These are phyloP conservation scores for Insectozyma bohioensis DNA, from an alignment of 1,139 yeast genomes.

Conservation along the genomic window DNA sequence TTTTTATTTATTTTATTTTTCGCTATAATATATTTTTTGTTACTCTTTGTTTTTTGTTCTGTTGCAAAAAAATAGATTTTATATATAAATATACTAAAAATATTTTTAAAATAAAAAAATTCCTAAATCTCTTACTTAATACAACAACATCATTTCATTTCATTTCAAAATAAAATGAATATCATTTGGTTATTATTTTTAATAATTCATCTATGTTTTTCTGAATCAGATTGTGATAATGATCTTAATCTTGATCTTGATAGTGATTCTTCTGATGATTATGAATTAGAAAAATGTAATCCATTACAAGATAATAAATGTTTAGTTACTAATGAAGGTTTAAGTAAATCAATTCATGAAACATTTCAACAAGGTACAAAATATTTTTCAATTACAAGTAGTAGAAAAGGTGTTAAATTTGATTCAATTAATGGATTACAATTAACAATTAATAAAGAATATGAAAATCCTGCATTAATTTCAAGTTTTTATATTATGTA, in stretches of 20 bases:
- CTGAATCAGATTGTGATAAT: neutral
- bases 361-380: conserved; percentile 15
- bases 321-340: conserved; percentile 24
- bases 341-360: conserved; percentile 17
- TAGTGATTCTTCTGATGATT: conserved; percentile 7
- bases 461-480: conserved; percentile 39
- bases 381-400: conserved; percentile 13
- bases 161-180: neutral
- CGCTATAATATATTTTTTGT: neutral
- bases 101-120: neutral
- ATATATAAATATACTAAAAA: neutral
- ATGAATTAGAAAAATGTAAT: conserved; percentile 22
- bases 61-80: conserved; percentile 1
- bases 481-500: conserved; percentile 39
- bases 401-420: conserved; percentile 13
- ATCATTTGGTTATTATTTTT: neutral
- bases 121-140: no score
- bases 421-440: conserved; percentile 15
- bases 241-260: conserved; percentile 11
- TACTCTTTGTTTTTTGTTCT: conserved; percentile 2
- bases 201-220: neutral
- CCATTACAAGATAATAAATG: conserved; percentile 24
- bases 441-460: conserved; percentile 25
- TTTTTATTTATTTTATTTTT: neutral
- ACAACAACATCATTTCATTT: no score